A percentile compares a stretch with the other conserved stretches of the same genome.
Evolutionary conservation across 2,329 filamentous ascomycete genomes (phyloP).

Genomic region (Aspergillus sp.): DNA sequence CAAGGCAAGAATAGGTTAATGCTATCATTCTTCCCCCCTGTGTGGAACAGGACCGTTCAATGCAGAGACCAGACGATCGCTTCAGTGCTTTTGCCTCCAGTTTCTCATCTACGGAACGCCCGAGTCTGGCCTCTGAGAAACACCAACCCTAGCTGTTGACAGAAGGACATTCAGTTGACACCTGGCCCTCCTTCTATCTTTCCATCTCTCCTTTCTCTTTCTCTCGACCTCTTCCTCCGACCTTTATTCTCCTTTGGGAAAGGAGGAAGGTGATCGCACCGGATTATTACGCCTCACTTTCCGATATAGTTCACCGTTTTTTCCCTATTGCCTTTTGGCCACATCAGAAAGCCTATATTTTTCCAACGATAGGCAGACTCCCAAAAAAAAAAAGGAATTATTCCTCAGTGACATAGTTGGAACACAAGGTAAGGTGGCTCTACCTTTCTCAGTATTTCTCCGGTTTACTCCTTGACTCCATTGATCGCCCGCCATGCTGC

Average conservation of each 20-base stretch:
- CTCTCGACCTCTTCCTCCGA: not conserved
- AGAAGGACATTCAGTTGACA: not conserved
- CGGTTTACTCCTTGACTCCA: constrained; percentile 27
- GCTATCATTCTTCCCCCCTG: constrained; percentile 3
- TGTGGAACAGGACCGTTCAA: not conserved
- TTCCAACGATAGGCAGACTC: constrained; percentile 4
- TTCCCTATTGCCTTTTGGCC: constrained; percentile 10
- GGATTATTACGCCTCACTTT: constrained; percentile 23
- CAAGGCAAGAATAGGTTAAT: constrained; percentile 8
- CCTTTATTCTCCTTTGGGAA: constrained; percentile 9
- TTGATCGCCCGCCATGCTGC: constrained; percentile 38
- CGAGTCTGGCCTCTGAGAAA: not conserved
- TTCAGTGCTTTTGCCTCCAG: not conserved
- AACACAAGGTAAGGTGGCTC: constrained; percentile 19
- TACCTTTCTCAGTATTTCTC: constrained; percentile 6
- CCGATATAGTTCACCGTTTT: constrained; percentile 29
- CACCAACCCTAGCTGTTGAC: not conserved
- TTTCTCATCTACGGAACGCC: not conserved
- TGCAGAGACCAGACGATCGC: not conserved
- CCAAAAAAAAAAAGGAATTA: constrained; percentile 9
- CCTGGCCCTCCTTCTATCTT: not conserved
- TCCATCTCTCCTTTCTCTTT: not conserved
- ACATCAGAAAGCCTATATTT: constrained; percentile 6
- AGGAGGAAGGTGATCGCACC: constrained; percentile 13
- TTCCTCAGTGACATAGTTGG: constrained; percentile 4